Evolutionary conservation across 495 filamentous ascomycete species (phyloP).

Genomic region (Melanomma pulvis-pyrius): DNA sequence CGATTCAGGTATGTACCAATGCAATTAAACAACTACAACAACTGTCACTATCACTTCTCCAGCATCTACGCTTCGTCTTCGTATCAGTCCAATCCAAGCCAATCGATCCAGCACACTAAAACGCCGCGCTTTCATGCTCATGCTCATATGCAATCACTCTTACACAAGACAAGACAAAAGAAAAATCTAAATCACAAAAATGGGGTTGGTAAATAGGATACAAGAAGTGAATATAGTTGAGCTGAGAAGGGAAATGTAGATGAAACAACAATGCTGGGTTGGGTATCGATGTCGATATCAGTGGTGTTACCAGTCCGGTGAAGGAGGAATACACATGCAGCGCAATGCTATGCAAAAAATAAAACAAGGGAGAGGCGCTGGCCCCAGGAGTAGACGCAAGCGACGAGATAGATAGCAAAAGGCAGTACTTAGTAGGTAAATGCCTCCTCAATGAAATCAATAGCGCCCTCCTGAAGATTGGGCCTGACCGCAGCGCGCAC

Average conservation of each 20-base stretch:
- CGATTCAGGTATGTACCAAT: background rate
- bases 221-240: background rate
- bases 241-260: background rate
- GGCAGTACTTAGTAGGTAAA: conserved; percentile 62
- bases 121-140: background rate
- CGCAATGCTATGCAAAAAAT: background rate
- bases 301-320: background rate
- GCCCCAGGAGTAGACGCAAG: background rate
- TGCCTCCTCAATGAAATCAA: conserved; percentile 94
- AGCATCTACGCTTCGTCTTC: background rate
- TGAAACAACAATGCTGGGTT: background rate
- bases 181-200: background rate
- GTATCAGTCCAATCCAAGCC: background rate
- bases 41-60: background rate
- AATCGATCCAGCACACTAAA: background rate
- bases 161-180: background rate
- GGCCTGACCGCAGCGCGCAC: conserved; percentile 73
- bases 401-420: background rate
- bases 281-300: background rate
- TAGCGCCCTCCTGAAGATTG: conserved; percentile 63
- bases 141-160: background rate
- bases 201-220: background rate
- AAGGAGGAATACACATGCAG: background rate
- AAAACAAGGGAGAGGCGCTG: too few species aligned
- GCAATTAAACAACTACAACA: background rate